Base-by-base conservation (phyloP, 352 stramenopile genomes). In the Pythium guiyangense region DNA sequence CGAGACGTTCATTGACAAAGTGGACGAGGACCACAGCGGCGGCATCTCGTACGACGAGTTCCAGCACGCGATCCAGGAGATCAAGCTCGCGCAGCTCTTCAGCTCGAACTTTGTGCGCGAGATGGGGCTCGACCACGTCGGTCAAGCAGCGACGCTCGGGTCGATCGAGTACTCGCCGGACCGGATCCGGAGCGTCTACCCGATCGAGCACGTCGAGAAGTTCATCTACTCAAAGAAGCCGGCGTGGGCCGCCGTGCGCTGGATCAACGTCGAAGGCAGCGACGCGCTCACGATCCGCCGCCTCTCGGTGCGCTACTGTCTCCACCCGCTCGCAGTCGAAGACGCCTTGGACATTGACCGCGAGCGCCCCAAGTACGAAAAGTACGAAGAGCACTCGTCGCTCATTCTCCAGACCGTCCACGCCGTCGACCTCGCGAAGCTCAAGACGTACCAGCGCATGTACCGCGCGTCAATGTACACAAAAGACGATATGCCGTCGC, bases 1-100 rank as follows among this genome's bases (percentile, higher is more conserved):
- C 43, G 69, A 71, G 12, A 60, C 64, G 6, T 91, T 96, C 59
- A 86, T 94, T 27, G 47, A 71, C 0, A 86, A 92, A 53, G 71
- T 94, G 10, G 84, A 96, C 58, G 73, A 90, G 52, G 83, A 96
- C 51, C 67, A 80, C 49, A 92, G 86, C 67, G 84, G 84, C 25
- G 76, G 80, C 29, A 95, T 96, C 60, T 84, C 83, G 43, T 92
- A 87, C 64, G 71, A 86, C 25, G 85, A 96, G 53, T 96, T 96
- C 66, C 67, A 90, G 52, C 81, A 86, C 40, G 84, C 82, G n/a
- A 84, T 96, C 27, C 86, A 95, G 45, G 86, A 92, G 63, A 90
- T 96, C 58, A 96, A 96, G 63, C 57, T 95, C 42, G 85, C 85
- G 18, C 83, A 95, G 45, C 76, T 96, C 52, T 93, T 96, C 52